phyloP scores from a whole-genome alignment of 805 yeast species.

The Blastobotrys parvus region DNA sequence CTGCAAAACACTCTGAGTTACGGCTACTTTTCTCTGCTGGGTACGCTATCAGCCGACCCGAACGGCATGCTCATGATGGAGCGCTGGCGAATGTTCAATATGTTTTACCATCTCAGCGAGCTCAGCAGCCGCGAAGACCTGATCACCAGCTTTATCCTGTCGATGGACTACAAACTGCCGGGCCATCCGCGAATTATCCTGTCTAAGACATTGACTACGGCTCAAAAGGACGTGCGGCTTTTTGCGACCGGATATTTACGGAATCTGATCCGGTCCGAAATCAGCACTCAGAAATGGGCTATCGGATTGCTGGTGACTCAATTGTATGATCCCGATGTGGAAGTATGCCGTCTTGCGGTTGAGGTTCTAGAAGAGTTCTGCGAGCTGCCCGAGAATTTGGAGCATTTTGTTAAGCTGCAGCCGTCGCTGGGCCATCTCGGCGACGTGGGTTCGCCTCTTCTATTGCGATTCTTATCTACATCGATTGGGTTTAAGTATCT shows the following conservation, averaged over 20 bases:
- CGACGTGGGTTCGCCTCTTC: constrained; percentile 45
- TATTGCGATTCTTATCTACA: constrained; percentile 56
- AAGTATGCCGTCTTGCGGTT: constrained; percentile 51
- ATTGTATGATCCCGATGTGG: constrained; percentile 55
- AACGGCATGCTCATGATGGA: constrained; percentile 64
- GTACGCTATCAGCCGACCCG: constrained; percentile 51
- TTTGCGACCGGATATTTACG: constrained; percentile 51
- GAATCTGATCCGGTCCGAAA: constrained; percentile 26
- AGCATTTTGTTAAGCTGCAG: constrained; percentile 40
- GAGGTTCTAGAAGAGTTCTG: constrained; percentile 46
- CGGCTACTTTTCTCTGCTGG: constrained; percentile 76
- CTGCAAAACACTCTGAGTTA: constrained; percentile 55
- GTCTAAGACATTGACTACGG: constrained; percentile 52
- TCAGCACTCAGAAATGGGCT: constrained; percentile 34
- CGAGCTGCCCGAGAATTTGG: constrained; percentile 36
- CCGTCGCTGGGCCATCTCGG: constrained; percentile 54
- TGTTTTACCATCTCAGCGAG: constrained; percentile 62
- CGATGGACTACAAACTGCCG: constrained; percentile 50
- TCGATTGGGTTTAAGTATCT: constrained; percentile 64
- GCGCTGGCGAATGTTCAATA: constrained; percentile 79
- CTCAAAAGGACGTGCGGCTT: constrained; percentile 43
- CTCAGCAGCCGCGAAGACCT: constrained; percentile 48
- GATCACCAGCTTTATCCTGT: constrained; percentile 47
- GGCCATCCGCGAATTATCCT: constrained; percentile 64
- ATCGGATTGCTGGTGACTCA: constrained; percentile 53